Base-by-base conservation (phyloP, 768 basidiomycete species). In the Tricholoma sp. region DNA sequence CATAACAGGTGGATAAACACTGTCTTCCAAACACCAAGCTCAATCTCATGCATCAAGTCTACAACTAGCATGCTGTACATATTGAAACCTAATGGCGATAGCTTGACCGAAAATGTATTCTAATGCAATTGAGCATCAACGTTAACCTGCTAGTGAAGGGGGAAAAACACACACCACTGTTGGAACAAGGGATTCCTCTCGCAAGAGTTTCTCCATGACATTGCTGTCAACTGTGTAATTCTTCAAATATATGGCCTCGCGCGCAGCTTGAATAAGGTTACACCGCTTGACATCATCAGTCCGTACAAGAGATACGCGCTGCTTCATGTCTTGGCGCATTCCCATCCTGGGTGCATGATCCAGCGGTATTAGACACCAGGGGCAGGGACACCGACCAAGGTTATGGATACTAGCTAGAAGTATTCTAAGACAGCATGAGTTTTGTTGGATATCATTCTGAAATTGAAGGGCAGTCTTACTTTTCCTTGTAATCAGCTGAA, bases 21-120 rank as follows among this genome's bases (percentile, higher is more conserved):
- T 24, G 63, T 60, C 45, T 75, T 76, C 70, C 72, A 76, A 1
- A 73, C 66, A 0, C 75, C 73, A 1, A 75, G 61, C 44, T 75
- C 71, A 51, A 73, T 59, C 55, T 76, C 74, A 52, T 76, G 75
- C 61, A 77, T 61, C 6, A 74, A 53, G 51, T 77, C 74, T 6
- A 69, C 64, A 0, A 69, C 67, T 0, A 72, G 57, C 44, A 72
- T 55, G 4, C 18, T 28, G 48, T 65, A 71, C 3, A 71, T 48
- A 31, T 72, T 58, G 47, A 72, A 62, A 5, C 58, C 66, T 20
- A 50, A 57, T 2, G 13, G 44, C 11, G 18, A 20, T 10, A 45
- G 44, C 44, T 41, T 41, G 39, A 8, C n/a, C 9, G 39, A 41
- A 41, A 41, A 41, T 41, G 39, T 15, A 41, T 41, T 41, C 39